A percentile compares a stretch with the other conserved stretches of the same genome.
phyloP scores from a whole-genome alignment of 2,329 filamentous ascomycete species.

The Orbilia oligospora region DNA sequence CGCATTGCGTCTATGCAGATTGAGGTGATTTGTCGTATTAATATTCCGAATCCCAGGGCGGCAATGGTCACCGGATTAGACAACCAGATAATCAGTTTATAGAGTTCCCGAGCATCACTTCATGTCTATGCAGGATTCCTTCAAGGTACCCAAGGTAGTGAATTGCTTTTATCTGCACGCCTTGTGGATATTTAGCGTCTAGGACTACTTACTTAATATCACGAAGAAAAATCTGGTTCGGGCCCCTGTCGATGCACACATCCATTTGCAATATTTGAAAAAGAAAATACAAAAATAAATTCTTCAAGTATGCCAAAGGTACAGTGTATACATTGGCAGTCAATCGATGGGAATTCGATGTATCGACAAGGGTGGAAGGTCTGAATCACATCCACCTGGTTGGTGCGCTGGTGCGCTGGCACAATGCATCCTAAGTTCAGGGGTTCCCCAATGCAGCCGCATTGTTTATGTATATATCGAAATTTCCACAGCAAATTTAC shows the following conservation, averaged over 20 bases:
- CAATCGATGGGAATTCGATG: slow-evolving; percentile 21
- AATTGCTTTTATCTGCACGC: slow-evolving; percentile 14
- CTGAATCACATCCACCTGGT: slow-evolving; percentile 37
- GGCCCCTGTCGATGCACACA: background rate
- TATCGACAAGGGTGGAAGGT: slow-evolving; percentile 14
- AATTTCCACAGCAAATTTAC: background rate
- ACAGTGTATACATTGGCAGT: background rate
- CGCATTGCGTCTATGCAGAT: background rate
- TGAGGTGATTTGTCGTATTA: background rate
- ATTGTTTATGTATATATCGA: background rate
- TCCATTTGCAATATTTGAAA: background rate
- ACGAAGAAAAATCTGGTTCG: background rate
- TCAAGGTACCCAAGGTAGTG: background rate
- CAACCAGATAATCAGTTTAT: background rate
- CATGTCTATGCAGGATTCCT: slow-evolving; percentile 15
- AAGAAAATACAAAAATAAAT: background rate
- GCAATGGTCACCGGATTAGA: background rate
- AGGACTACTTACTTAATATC: background rate
- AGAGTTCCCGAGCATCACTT: background rate
- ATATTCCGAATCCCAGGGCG: background rate
- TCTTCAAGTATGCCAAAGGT: background rate
- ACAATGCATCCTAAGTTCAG: slow-evolving; percentile 19
- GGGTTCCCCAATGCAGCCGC: slow-evolving; percentile 21
- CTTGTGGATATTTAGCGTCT: slow-evolving; percentile 4
- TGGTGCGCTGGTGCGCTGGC: slow-evolving; percentile 55